Evolutionary conservation across 805 yeast genomes (phyloP).

Genomic region (Yarrowia osloensis): DNA sequence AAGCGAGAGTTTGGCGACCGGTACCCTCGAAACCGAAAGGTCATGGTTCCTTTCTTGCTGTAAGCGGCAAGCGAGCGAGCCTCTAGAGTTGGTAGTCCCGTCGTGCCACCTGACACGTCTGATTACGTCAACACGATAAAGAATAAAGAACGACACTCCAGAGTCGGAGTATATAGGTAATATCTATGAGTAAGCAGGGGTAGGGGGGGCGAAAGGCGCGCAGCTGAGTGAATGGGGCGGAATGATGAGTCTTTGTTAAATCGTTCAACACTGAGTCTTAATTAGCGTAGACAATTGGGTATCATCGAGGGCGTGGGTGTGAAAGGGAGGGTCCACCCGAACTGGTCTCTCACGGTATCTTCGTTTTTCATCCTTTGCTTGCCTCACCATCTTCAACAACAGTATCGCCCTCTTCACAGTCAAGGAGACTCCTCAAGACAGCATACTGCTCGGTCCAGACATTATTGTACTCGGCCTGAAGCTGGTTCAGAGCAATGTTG

Average conservation of each 20-base stretch:
- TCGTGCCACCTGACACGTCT: no score
- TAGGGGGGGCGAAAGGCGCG: no score
- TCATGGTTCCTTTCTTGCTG: slow-evolving; percentile 72
- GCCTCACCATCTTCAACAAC: background rate
- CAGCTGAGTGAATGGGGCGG: no score
- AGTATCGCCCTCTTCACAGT: background rate
- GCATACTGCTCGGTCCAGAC: background rate
- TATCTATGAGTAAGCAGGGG: background rate
- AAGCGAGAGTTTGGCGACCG: slow-evolving; percentile 68
- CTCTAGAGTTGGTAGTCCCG: no score
- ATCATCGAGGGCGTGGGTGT: no score
- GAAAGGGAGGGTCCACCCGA: no score
- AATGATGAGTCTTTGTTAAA: no score
- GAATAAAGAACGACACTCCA: background rate
- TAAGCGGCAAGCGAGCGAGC: slow-evolving; percentile 44
- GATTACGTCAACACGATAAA: background rate
- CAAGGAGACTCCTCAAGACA: background rate
- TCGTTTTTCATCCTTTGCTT: background rate
- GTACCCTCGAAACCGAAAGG: slow-evolving; percentile 78
- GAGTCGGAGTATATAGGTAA: slow-evolving; percentile 5
- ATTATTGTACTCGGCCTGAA: background rate
- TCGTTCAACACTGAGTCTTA: no score
- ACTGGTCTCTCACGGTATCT: no score
- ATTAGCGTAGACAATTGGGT: no score
- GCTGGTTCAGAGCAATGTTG: background rate